These are phyloP conservation scores for Omphalea diandra DNA, from an alignment of 441 rosid species.

Conservation along the genomic window DNA sequence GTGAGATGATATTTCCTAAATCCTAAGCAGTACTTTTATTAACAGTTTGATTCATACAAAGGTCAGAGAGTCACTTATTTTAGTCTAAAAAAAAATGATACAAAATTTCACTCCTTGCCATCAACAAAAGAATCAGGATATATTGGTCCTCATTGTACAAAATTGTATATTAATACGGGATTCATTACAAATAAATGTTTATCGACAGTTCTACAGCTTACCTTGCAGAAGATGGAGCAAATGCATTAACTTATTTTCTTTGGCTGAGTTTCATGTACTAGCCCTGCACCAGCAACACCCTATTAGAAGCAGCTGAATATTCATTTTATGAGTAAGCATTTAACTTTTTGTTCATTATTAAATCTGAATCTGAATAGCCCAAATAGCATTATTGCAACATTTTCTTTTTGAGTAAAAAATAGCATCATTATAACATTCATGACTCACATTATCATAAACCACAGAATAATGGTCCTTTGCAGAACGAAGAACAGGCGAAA, in stretches of 20 bases:
- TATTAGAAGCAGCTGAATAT: slow-evolving; percentile 11
- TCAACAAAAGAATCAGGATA: slow-evolving; percentile 1
- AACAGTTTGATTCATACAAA: not conserved
- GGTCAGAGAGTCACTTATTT: no score
- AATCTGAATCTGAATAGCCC: slow-evolving; percentile 3
- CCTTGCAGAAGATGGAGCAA: slow-evolving; percentile 31
- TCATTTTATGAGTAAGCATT: not conserved
- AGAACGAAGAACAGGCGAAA: not conserved
- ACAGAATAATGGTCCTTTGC: not conserved
- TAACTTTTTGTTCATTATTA: not conserved
- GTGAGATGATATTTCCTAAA: not conserved
- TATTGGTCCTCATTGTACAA: not conserved
- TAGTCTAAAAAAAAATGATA: not conserved
- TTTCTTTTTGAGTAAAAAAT: no score
- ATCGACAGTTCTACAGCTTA: slow-evolving; percentile 25
- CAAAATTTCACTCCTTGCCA: not conserved
- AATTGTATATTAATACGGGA: not conserved
- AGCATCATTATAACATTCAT: not conserved
- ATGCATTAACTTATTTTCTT: slow-evolving; percentile 33
- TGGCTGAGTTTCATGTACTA: slow-evolving; percentile 74
- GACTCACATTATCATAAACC: not conserved
- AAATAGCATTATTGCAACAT: not conserved
- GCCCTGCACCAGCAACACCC: slow-evolving; percentile 54
- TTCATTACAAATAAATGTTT: not conserved
- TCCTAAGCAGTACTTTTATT: not conserved